phyloP scores from a whole-genome alignment of 768 basidiomycete genomes.

The Kwoniella heveanensis region DNA sequence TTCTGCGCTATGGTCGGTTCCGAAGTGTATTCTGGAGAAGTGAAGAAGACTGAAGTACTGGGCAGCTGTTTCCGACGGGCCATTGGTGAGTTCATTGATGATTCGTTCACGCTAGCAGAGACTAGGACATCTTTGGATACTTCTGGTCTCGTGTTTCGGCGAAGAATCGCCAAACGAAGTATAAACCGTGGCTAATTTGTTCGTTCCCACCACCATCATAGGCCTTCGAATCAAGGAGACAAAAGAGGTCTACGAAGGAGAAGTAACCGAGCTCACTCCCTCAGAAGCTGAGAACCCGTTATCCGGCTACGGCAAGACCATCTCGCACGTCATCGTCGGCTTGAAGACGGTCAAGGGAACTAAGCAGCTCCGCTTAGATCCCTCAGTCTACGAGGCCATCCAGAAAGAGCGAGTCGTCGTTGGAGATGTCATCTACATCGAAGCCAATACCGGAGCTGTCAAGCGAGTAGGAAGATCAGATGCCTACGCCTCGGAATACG shows the following conservation, averaged over 20 bases:
- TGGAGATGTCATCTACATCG: constrained; percentile 95
- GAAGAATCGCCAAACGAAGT: too few relatives aligned
- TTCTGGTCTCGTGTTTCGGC: too few relatives aligned
- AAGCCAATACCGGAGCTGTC: constrained; percentile 89
- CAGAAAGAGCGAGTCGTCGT: constrained; percentile 95
- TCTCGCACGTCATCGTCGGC: constrained; percentile 95
- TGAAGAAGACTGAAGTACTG: constrained; percentile 98
- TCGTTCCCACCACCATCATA: constrained; percentile 51
- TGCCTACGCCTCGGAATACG: constrained; percentile 95
- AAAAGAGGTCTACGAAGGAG: constrained; percentile 97
- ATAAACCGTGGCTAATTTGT: too few relatives aligned
- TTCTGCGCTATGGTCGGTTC: constrained; percentile 99
- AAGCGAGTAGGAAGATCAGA: constrained; percentile 95
- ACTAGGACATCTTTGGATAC: too few relatives aligned
- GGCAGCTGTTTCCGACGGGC: constrained; percentile 92
- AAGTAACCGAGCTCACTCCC: constrained; percentile 95
- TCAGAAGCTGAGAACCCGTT: constrained; percentile 96
- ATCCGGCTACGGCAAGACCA: constrained; percentile 96
- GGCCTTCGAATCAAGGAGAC: constrained; percentile 98
- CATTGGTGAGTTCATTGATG: constrained; percentile 86
- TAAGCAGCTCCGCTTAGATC: constrained; percentile 91
- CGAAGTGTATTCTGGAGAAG: constrained; percentile 94
- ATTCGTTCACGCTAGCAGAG: too few relatives aligned
- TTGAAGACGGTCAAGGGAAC: constrained; percentile 93
- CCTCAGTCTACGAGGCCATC: constrained; percentile 94